These are phyloP conservation scores for Candida patagonica DNA, from an alignment of 805 yeast species.

Conservation along the genomic window DNA sequence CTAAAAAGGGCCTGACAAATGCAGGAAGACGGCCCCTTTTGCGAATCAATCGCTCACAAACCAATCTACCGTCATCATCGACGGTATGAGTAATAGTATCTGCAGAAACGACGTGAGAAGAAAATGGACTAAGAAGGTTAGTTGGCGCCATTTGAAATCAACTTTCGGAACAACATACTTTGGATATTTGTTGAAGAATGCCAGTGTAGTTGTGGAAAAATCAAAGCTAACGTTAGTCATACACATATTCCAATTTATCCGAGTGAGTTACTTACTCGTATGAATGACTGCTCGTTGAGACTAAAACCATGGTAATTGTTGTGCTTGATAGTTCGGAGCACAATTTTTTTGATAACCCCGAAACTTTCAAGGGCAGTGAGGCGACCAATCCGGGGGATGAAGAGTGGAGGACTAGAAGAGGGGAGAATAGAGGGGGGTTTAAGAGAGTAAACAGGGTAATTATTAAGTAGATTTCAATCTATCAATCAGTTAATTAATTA, in stretches of 20 bases:
- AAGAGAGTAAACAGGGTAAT: too few relatives aligned
- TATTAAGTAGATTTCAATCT: too few relatives aligned
- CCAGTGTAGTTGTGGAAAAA: slow-evolving; percentile 65
- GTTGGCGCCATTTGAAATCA: slow-evolving; percentile 19
- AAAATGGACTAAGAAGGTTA: slow-evolving; percentile 53
- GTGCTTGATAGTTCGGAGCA: too few relatives aligned
- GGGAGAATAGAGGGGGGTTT: too few relatives aligned
- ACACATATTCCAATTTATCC: neutral
- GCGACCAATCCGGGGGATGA: neutral
- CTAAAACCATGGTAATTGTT: slow-evolving; percentile 49
- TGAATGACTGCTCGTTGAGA: slow-evolving; percentile 46
- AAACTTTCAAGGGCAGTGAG: too few relatives aligned
- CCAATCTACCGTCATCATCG: slow-evolving; percentile 54
- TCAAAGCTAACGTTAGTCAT: slow-evolving; percentile 28
- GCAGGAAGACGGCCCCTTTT: slow-evolving; percentile 75
- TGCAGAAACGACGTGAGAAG: slow-evolving; percentile 73
- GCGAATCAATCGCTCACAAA: slow-evolving; percentile 62
- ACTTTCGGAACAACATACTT: too few relatives aligned
- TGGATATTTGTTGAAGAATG: slow-evolving; percentile 64
- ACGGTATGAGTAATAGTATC: slow-evolving; percentile 62
- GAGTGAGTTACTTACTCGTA: slow-evolving; percentile 33
- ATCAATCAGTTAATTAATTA: too few relatives aligned
- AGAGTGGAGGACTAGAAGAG: slow-evolving; percentile 1
- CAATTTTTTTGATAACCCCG: too few relatives aligned
- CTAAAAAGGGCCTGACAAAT: slow-evolving; percentile 70